Evolutionary conservation across 2,329 filamentous ascomycete genomes (phyloP).

Genomic region (Aspergillus pseudoterreus): DNA sequence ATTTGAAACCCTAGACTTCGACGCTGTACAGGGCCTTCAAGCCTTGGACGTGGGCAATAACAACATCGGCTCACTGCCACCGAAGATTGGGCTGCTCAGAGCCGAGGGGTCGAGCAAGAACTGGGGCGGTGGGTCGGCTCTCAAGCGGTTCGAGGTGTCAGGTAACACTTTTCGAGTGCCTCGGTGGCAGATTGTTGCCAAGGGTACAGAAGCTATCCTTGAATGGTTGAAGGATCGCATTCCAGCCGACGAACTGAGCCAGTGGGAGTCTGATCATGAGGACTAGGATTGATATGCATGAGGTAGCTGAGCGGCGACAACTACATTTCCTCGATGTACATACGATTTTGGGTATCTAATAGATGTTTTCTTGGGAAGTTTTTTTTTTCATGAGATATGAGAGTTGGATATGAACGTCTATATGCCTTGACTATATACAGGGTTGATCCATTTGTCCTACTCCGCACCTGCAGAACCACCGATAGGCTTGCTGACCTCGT

Average conservation of each 20-base stretch:
- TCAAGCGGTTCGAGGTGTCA: conserved; percentile 68
- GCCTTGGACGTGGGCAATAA: conserved; percentile 81
- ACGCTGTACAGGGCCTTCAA: conserved; percentile 68
- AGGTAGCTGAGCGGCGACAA: neutral
- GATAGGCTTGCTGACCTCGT: conserved; percentile 35
- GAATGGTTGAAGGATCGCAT: conserved; percentile 77
- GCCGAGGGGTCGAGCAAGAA: conserved; percentile 44
- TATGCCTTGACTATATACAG: conserved; percentile 3
- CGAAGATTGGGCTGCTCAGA: conserved; percentile 73
- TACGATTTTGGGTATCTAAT: neutral
- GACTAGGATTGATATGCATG: conserved; percentile 4
- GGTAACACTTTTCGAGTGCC: conserved; percentile 89
- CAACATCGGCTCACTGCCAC: conserved; percentile 75
- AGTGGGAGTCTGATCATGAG: conserved; percentile 31
- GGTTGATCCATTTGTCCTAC: neutral
- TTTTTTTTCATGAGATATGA: too few relatives aligned
- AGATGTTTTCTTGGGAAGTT: neutral
- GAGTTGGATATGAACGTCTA: neutral
- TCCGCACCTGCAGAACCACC: conserved; percentile 5
- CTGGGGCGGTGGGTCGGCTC: conserved; percentile 46
- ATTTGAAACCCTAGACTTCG: conserved; percentile 67
- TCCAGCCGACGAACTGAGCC: conserved; percentile 46
- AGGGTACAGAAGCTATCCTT: conserved; percentile 80
- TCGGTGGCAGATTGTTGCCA: conserved; percentile 75
- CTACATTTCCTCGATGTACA: neutral